Conservation (phyloP, 441 rosid species). For the Pelargonium australe region DNA sequence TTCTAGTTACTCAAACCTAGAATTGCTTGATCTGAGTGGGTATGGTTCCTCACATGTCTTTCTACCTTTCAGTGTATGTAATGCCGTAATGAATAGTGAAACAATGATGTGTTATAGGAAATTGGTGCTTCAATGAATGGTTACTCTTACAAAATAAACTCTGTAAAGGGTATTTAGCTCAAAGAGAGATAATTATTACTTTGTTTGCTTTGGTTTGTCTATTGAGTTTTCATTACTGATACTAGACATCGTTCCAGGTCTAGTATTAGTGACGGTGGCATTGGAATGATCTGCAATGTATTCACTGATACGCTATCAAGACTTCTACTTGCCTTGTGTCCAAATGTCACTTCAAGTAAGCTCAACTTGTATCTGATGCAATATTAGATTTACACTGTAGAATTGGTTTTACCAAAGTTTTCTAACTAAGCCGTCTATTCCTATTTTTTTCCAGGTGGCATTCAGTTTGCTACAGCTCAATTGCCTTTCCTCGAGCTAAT, state of each 20-base stretch:
- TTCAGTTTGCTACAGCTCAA: constrained; percentile 92
- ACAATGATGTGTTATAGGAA: background rate
- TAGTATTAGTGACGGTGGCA: constrained; percentile 1
- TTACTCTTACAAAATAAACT: background rate
- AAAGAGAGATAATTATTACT: too few species aligned
- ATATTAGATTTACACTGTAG: background rate
- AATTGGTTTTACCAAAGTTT: background rate
- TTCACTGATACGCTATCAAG: background rate
- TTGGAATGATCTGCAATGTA: constrained; percentile 3
- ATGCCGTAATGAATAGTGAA: background rate
- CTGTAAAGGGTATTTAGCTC: too few species aligned
- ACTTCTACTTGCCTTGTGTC: background rate
- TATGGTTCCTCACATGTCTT: constrained; percentile 29
- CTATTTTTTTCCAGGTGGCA: constrained; percentile 55
- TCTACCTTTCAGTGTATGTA: background rate
- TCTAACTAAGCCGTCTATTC: background rate
- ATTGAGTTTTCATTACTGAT: background rate
- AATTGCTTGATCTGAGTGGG: constrained; percentile 97
- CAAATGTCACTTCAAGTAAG: background rate
- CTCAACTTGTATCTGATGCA: background rate
- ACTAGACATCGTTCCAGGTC: background rate
- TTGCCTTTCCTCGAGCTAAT: constrained; percentile 85
- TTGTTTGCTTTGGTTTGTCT: background rate
- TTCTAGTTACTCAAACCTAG: constrained; percentile 63
- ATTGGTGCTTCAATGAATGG: background rate